phyloP scores from a whole-genome alignment of 768 basidiomycete genomes.

The Melanogaster broomeanus region DNA sequence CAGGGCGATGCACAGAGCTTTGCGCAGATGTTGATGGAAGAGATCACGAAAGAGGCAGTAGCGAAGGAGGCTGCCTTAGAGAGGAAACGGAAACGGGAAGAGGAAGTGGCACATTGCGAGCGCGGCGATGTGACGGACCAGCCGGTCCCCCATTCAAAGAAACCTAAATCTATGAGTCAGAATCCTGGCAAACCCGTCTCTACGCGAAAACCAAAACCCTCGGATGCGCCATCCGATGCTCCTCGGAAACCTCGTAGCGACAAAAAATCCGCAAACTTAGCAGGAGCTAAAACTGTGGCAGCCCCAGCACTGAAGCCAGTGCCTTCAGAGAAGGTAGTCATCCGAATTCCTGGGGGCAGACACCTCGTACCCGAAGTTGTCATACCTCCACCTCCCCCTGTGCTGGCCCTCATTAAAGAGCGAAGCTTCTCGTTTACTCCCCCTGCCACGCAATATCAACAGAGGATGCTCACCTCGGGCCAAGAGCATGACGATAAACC shows the following conservation, averaged over 20 bases:
- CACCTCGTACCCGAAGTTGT: slow-evolving; percentile 21
- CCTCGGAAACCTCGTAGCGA: slow-evolving; percentile 35
- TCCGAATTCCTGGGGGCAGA: slow-evolving; percentile 21
- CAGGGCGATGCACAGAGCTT: slow-evolving; percentile 87
- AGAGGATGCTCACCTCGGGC: slow-evolving; percentile 14
- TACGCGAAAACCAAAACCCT: slow-evolving; percentile 25
- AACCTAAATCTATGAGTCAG: slow-evolving; percentile 18
- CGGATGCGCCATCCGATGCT: slow-evolving; percentile 17
- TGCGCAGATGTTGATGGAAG: slow-evolving; percentile 58
- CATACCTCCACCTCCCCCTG: slow-evolving; percentile 11
- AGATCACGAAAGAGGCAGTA: slow-evolving; percentile 54
- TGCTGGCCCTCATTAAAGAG: slow-evolving; percentile 13
- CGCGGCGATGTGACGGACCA: slow-evolving; percentile 10
- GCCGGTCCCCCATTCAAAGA: slow-evolving; percentile 22
- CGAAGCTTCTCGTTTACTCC: slow-evolving; percentile 20
- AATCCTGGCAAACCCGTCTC: slow-evolving; percentile 14
- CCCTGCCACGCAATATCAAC: slow-evolving; percentile 22
- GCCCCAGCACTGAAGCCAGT: slow-evolving; percentile 21
- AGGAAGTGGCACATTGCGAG: slow-evolving; percentile 35
- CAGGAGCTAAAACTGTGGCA: slow-evolving; percentile 15
- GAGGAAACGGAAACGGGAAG: slow-evolving; percentile 58
- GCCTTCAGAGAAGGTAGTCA: slow-evolving; percentile 25
- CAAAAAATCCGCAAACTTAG: slow-evolving; percentile 11
- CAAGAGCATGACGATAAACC: slow-evolving; percentile 13
- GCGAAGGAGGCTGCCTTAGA: slow-evolving; percentile 57